phyloP scores from a whole-genome alignment of 2,329 filamentous ascomycete species.

The Aspergillus sp. region DNA sequence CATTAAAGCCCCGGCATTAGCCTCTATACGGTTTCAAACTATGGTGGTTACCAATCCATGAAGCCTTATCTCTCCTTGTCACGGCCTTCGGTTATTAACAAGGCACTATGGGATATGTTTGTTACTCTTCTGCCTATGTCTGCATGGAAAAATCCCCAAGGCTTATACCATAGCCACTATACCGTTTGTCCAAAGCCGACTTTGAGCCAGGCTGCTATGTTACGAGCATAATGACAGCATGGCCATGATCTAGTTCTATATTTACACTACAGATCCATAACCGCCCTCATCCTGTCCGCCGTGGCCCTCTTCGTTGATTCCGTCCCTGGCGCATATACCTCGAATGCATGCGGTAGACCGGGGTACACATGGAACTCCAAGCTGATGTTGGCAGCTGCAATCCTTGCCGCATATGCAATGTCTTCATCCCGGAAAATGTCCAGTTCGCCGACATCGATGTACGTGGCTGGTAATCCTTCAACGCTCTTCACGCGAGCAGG shows the following conservation, averaged over 20 bases:
- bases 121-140: too few species aligned
- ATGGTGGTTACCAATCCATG: too few species aligned
- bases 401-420: constrained; percentile 30
- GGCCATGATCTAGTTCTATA: not conserved
- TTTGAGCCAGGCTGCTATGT: too few species aligned
- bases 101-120: too few species aligned
- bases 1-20: too few species aligned
- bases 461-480: constrained; percentile 34
- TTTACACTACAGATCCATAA: not conserved
- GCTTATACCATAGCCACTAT: too few species aligned
- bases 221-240: too few species aligned
- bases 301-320: constrained; percentile 7
- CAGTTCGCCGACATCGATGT: constrained; percentile 36
- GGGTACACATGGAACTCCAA: constrained; percentile 39
- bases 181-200: too few species aligned
- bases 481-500: constrained; percentile 28
- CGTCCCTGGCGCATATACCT: constrained; percentile 15
- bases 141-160: too few species aligned
- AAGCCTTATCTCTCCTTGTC: too few species aligned
- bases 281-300: constrained; percentile 10
- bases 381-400: constrained; percentile 35
- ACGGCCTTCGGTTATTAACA: too few species aligned
- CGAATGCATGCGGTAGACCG: constrained; percentile 34
- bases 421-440: constrained; percentile 38
- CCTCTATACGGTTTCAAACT: too few species aligned